Base-by-base conservation (phyloP, 768 basidiomycete species). In the Udeniomyces megalosporus region DNA sequence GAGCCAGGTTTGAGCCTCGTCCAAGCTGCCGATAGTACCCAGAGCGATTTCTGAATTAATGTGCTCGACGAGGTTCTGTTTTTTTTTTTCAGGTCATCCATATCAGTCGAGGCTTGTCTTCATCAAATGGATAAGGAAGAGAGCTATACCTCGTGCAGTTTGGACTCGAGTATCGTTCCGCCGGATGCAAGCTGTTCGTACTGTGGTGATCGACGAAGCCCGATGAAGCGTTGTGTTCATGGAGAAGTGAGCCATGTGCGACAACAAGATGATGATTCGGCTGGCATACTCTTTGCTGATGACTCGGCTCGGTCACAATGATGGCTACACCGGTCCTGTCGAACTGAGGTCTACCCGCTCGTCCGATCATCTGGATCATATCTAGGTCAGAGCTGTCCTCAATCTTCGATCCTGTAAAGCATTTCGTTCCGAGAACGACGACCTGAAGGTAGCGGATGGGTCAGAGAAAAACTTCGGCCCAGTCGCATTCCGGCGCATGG, bases 11-110 rank as follows among this genome's bases (percentile, higher is more conserved):
- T 85, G 85, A 1, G 90, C 93, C 6, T 79, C 80, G 2, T 78
- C 72, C 4, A 86, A 64, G 67, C 79, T 77, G 3, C 78, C 81
- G 69, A 99, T 91, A 0, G 92, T 91, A 2, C 83, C 81, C 11
- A 96, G 78, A 0, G 84, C 84, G 59, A 96, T 85, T 74, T 99
- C 93, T 1, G 89, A 89, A 69, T 96, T 96, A 67, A 99, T 74
- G 72, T 96, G 91, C 71, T 97, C 93, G 3, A 82, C 76, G 6
- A 99, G 79, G 70, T 87, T 86, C 53, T 75, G 72, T 95, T 90
- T 11, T 92, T n/a, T n/a, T n/a, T n/a, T n/a, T n/a, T n/a, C n/a
- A n/a, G n/a, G n/a, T n/a, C n/a, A n/a, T n/a, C n/a, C n/a, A n/a
- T n/a, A n/a, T n/a, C n/a, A n/a, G n/a, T n/a, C n/a, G n/a, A n/a